A percentile compares a stretch with the other conserved stretches of the same genome.
Evolutionary conservation across 306 rosid species (phyloP).

Genomic region (Coriaria nepalensis): DNA sequence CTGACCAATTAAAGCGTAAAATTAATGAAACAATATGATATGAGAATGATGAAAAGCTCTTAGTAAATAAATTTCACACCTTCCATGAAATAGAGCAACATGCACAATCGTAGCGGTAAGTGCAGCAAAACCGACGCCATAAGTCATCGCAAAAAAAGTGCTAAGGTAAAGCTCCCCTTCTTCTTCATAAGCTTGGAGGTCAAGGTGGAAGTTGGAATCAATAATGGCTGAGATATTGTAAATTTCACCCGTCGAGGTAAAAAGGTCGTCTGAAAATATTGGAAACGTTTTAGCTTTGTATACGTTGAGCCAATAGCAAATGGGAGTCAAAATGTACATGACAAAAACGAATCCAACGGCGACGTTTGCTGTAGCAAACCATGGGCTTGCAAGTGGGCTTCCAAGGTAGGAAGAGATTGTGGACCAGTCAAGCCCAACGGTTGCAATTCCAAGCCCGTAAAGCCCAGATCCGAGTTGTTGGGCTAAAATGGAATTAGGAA

Average conservation of each 20-base stretch:
- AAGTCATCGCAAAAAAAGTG: conserved; percentile 43
- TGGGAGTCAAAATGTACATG: conserved; percentile 43
- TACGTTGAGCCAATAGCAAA: conserved; percentile 49
- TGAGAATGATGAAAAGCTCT: too few species aligned
- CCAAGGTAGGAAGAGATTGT: conserved; percentile 62
- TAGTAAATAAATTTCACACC: too few species aligned
- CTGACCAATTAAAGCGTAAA: too few species aligned
- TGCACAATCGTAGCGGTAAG: conserved; percentile 68
- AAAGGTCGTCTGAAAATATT: conserved; percentile 59
- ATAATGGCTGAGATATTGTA: conserved; percentile 62
- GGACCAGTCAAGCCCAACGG: conserved; percentile 71
- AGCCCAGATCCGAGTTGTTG: conserved; percentile 73
- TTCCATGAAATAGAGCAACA: conserved; percentile 63
- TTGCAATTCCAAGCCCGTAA: conserved; percentile 64
- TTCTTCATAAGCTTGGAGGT: conserved; percentile 37
- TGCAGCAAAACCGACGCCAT: conserved; percentile 63
- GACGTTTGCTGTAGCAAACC: conserved; percentile 80
- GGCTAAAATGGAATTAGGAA: conserved; percentile 54
- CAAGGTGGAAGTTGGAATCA: conserved; percentile 52
- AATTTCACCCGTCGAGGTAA: conserved; percentile 42
- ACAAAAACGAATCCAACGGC: conserved; percentile 55
- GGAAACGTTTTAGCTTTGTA: conserved; percentile 59
- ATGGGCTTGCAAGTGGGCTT: conserved; percentile 82
- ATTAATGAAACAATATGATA: too few species aligned
- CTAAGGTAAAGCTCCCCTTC: conserved; percentile 62